Base-by-base conservation (phyloP, 2,329 filamentous ascomycete genomes). In the Pseudocercospora pini-densiflorae region DNA sequence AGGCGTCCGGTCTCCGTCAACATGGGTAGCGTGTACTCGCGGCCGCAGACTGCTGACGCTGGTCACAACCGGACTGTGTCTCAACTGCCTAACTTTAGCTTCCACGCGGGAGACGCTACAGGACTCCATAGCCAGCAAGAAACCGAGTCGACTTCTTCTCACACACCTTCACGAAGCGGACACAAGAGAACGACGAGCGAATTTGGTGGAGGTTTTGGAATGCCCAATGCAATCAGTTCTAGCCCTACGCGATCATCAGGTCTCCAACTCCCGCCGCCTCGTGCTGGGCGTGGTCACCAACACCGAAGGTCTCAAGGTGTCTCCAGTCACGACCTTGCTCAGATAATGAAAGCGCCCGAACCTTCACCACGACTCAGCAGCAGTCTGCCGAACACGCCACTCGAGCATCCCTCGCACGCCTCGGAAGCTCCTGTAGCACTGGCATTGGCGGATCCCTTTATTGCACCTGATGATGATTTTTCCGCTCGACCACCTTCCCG, bases 171-270 rank as follows among this genome's bases (percentile, higher is more conserved):
- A 21, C 84, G 87, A 67, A 81, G 86, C 33, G 88, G 89, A 23
- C 91, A 93, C 76, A 86, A 90, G 73, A 87, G 94, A 74, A 91
- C 91, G 62, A 91, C 89, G 29, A 97, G 93, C 77, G 93, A 97
- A 77, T 93, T 96, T 74, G 91, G 96, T 55, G 92, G 92, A 43
- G 92, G 91, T 7, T 90, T 90, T 73, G 81, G 83, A 74, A 75
- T 79, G 80, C 86, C 71, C 82, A 88, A 72, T 79, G 84, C 79
- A 81, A 84, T 92, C 80, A 91, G 88, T 77, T 87, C 87, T 12
- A 93, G 89, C 73, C 89, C 90, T 29, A 90, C 89, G 10, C 92
- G 89, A 62, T 85, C 88, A 5, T 85, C 86, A 70, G 78, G 84
- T 7, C 84, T 89, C 8, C 86, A 59, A 33, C 29, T 36, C 49